Evolutionary conservation across 192 early-diverging fungal species (phyloP).

Genomic region (Irineochytrium annulatum): DNA sequence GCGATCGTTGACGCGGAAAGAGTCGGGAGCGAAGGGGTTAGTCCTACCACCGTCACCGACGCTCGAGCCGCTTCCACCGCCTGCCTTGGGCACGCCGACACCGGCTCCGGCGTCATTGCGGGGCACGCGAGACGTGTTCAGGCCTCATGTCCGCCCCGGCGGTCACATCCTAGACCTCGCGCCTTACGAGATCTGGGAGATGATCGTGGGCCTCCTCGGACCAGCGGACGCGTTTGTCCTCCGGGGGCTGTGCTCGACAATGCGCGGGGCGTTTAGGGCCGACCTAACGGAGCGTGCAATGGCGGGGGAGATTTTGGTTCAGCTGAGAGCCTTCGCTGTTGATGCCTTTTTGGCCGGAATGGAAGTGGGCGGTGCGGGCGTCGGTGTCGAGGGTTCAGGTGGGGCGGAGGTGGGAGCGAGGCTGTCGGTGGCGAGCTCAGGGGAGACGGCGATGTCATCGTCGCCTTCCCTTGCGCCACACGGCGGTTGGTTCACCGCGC

Average conservation of each 20-base stretch:
- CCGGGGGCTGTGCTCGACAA: not conserved
- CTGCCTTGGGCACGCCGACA: too few species aligned
- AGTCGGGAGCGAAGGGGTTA: too few species aligned
- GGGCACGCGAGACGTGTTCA: too few species aligned
- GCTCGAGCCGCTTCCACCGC: too few species aligned
- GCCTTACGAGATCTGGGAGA: slow-evolving; percentile 6
- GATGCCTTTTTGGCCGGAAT: not conserved
- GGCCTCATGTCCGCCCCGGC: too few species aligned
- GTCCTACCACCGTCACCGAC: too few species aligned
- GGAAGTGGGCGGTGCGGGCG: not conserved
- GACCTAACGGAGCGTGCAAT: too few species aligned
- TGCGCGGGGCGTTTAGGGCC: not conserved
- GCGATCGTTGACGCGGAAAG: too few species aligned
- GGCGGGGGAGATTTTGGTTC: not conserved
- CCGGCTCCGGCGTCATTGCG: too few species aligned
- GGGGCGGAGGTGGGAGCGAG: not conserved
- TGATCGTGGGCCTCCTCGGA: not conserved
- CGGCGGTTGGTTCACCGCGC: not conserved
- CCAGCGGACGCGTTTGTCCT: not conserved
- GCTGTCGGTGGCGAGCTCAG: too few species aligned
- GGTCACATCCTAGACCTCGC: too few species aligned
- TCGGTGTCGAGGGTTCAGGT: not conserved
- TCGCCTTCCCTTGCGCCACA: not conserved
- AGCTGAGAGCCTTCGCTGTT: not conserved
- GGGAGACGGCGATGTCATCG: too few species aligned